A percentile compares a stretch with the other conserved stretches of the same genome.
Evolutionary conservation across 768 basidiomycete species (phyloP).

Genomic region (Rickenella mellea): DNA sequence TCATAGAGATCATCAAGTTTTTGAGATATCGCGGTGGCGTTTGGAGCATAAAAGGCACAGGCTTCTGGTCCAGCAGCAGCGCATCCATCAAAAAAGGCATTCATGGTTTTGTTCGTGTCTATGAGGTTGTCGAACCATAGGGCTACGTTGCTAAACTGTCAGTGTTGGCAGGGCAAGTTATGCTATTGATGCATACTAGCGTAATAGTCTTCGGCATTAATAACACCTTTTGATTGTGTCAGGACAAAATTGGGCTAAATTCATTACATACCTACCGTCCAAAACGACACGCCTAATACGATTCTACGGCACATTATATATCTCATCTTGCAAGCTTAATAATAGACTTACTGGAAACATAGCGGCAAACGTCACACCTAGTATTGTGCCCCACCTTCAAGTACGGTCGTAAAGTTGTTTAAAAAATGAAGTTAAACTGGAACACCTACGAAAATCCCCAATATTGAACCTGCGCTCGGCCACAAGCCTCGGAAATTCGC

Average conservation of each 20-base stretch:
- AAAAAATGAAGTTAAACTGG: constrained; percentile 14
- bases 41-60: constrained; percentile 31
- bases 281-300: neutral
- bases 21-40: constrained; percentile 20
- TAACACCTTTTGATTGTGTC: constrained; percentile 32
- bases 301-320: neutral
- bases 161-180: neutral
- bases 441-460: constrained; percentile 22
- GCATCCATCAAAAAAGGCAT: constrained; percentile 27
- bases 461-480: constrained; percentile 13
- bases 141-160: constrained; percentile 13
- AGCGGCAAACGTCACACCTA: constrained; percentile 24
- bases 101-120: constrained; percentile 27
- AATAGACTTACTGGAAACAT: constrained; percentile 21
- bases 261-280: neutral
- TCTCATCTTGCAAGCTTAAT: neutral
- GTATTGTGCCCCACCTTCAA: constrained; percentile 20
- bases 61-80: constrained; percentile 23
- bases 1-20: constrained; percentile 27
- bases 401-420: neutral
- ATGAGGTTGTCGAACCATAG: constrained; percentile 25
- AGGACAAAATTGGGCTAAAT: neutral
- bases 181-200: constrained; percentile 17
- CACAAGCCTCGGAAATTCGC: constrained; percentile 8
- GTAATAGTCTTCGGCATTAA: constrained; percentile 31